Evolutionary conservation across 805 yeast genomes (phyloP).

Genomic region (Sporopachydermia quercuum): DNA sequence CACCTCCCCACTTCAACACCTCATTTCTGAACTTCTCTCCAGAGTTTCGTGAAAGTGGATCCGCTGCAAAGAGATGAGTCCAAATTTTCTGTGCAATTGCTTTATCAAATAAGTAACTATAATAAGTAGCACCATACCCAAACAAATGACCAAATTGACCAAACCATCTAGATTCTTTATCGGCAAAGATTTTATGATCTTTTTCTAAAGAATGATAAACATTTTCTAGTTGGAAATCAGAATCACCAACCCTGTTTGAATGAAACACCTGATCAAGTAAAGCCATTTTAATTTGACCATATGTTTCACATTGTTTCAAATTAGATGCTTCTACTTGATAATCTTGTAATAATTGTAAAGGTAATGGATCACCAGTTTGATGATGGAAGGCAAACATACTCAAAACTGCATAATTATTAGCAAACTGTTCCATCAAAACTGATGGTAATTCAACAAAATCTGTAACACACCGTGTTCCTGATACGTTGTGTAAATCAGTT

Average conservation of each 20-base stretch:
- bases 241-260: slow-evolving; percentile 17
- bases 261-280: slow-evolving; percentile 75
- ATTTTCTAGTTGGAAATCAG: slow-evolving; percentile 37
- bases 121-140: slow-evolving; percentile 89
- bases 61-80: slow-evolving; percentile 49
- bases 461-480: slow-evolving; percentile 91
- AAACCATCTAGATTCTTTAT: slow-evolving; percentile 69
- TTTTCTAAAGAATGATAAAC: slow-evolving; percentile 55
- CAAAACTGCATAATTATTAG: slow-evolving; percentile 66
- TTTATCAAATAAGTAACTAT: slow-evolving; percentile 80
- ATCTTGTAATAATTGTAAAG: slow-evolving; percentile 31
- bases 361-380: slow-evolving; percentile 47
- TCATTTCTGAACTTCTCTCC: slow-evolving; percentile 62
- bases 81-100: slow-evolving; percentile 85
- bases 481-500: slow-evolving; percentile 76
- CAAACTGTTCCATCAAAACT: slow-evolving; percentile 90
- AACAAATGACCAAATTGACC: slow-evolving; percentile 88
- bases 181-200: slow-evolving; percentile 46
- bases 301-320: slow-evolving; percentile 58
- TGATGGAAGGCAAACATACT: slow-evolving; percentile 59
- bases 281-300: slow-evolving; percentile 83
- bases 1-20: slow-evolving; percentile 87
- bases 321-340: slow-evolving; percentile 37
- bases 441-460: slow-evolving; percentile 96
- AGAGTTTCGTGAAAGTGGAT: slow-evolving; percentile 58